These are phyloP conservation scores for Alternaria arbusti DNA, from an alignment of 2,329 filamentous ascomycete species.

Conservation along the genomic window DNA sequence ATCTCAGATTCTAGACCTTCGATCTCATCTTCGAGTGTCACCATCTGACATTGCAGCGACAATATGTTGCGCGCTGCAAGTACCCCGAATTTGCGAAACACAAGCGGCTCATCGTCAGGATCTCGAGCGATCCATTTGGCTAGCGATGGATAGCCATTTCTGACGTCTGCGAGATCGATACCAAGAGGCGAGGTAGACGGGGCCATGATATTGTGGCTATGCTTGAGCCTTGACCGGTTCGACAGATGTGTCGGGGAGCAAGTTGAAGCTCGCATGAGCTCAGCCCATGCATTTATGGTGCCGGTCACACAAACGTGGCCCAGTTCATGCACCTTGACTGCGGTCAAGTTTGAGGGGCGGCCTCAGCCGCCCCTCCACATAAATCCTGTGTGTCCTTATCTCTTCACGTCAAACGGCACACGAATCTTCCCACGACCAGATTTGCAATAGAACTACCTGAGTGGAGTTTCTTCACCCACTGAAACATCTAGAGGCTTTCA, in stretches of 20 bases:
- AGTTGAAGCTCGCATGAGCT: neutral
- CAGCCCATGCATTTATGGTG: neutral
- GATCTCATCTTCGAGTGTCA: neutral
- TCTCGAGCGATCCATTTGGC: conserved; percentile 24
- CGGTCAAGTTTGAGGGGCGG: neutral
- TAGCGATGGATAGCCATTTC: conserved; percentile 14
- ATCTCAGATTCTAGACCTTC: neutral
- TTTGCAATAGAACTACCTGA: neutral
- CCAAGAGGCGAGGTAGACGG: neutral
- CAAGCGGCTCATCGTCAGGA: conserved; percentile 21
- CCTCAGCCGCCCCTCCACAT: neutral
- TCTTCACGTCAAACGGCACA: neutral
- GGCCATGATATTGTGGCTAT: neutral
- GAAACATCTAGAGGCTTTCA: neutral
- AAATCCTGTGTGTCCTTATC: neutral
- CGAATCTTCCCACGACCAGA: neutral
- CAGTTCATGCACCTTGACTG: neutral
- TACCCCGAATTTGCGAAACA: conserved; percentile 26
- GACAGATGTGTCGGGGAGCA: neutral
- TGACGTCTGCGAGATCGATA: neutral
- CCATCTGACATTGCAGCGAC: neutral
- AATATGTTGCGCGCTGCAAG: conserved; percentile 19
- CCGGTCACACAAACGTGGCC: neutral
- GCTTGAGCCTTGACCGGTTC: neutral
- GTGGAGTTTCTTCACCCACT: neutral